These are phyloP conservation scores for Talaromyces marneffei DNA, from an alignment of 2,329 filamentous ascomycete genomes.

Conservation along the genomic window DNA sequence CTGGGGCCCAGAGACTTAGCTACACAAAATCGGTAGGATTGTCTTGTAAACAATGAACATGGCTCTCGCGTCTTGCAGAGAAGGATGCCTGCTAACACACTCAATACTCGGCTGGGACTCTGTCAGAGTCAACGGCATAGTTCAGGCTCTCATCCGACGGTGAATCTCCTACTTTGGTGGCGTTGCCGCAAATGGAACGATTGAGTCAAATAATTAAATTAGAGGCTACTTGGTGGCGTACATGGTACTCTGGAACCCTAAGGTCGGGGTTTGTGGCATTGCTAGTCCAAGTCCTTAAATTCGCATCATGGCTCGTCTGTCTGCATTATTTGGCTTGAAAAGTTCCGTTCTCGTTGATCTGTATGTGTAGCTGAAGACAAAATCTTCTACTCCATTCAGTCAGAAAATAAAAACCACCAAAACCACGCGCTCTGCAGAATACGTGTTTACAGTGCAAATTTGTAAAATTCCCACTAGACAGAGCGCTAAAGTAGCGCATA, in stretches of 20 bases:
- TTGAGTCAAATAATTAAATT: background rate
- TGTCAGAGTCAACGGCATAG: too few species aligned
- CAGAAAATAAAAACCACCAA: background rate
- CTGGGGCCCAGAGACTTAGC: background rate
- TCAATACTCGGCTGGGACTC: background rate
- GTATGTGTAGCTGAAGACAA: background rate
- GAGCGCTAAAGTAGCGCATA: background rate
- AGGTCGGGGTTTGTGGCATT: background rate
- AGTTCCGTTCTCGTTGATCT: background rate
- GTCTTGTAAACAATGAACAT: background rate
- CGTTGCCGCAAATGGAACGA: background rate
- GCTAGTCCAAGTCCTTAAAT: background rate
- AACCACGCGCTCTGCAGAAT: background rate
- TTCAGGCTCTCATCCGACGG: background rate
- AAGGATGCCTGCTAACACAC: background rate
- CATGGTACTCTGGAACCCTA: background rate
- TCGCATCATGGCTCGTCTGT: background rate
- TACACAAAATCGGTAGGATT: background rate
- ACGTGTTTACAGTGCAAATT: background rate
- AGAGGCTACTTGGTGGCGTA: background rate
- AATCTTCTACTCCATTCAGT: background rate
- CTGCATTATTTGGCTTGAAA: background rate
- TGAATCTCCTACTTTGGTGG: background rate
- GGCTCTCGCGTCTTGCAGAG: background rate
- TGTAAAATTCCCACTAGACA: background rate